Conservation (phyloP, 2,329 filamentous ascomycete genomes). For the Ascochyta viciae-villosae region DNA sequence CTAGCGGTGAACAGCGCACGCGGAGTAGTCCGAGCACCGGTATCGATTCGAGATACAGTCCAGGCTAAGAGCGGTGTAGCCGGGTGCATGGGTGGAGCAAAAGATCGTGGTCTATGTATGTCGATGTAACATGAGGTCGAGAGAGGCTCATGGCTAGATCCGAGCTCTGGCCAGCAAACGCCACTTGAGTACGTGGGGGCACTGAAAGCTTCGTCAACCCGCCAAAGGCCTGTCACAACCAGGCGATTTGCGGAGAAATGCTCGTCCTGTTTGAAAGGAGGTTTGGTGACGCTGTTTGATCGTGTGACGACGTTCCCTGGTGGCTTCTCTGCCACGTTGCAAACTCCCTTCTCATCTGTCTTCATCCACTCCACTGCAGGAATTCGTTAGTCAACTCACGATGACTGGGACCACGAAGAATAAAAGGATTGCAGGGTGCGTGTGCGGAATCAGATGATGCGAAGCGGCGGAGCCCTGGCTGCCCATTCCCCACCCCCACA, state of each 20-base stretch:
- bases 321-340: slow-evolving; percentile 43
- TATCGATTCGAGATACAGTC: neutral
- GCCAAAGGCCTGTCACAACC: slow-evolving; percentile 2
- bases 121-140: slow-evolving; percentile 18
- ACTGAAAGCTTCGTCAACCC: slow-evolving; percentile 7
- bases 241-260: slow-evolving; percentile 1
- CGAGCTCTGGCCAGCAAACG: slow-evolving; percentile 26
- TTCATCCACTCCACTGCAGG: slow-evolving; percentile 34
- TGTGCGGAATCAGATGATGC: slow-evolving; percentile 48
- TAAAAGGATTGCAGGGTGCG: slow-evolving; percentile 24
- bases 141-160: slow-evolving; percentile 23
- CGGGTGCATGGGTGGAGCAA: slow-evolving; percentile 10
- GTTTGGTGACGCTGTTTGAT: slow-evolving; percentile 1
- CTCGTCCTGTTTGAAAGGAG: neutral
- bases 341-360: slow-evolving; percentile 27
- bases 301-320: slow-evolving; percentile 2
- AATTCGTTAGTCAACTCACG: slow-evolving; percentile 19
- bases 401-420: slow-evolving; percentile 43
- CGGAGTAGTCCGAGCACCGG: neutral
- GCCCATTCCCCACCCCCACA: slow-evolving; percentile 48
- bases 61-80: neutral
- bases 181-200: slow-evolving; percentile 39
- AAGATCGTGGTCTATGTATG: slow-evolving; percentile 2
- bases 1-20: neutral
- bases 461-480: slow-evolving; percentile 27